These are phyloP conservation scores for Trichoderma polysporum DNA, from an alignment of 2,329 filamentous ascomycete species.

Conservation along the genomic window DNA sequence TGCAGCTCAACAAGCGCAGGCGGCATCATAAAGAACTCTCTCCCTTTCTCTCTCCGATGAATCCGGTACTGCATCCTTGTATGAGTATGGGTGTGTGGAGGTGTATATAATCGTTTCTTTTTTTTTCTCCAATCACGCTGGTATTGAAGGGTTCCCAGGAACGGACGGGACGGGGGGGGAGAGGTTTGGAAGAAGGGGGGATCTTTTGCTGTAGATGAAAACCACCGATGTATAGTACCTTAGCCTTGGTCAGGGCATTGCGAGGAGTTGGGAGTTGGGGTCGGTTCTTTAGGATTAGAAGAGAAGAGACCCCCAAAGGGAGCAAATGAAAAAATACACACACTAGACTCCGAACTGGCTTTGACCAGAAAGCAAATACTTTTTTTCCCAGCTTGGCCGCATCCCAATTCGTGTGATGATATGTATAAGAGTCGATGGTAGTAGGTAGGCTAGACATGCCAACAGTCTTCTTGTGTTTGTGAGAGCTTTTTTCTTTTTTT, in stretches of 20 bases:
- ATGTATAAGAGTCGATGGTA: neutral
- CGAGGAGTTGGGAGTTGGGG: slow-evolving; percentile 39
- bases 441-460: neutral
- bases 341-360: neutral
- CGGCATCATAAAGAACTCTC: slow-evolving; percentile 27
- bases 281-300: slow-evolving; percentile 30
- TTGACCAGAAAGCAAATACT: neutral
- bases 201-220: slow-evolving; percentile 9
- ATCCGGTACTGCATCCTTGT: slow-evolving; percentile 22
- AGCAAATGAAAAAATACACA: slow-evolving; percentile 20
- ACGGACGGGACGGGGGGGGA: slow-evolving; percentile 10
- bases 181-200: neutral
- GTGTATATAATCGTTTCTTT: slow-evolving; percentile 19
- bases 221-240: slow-evolving; percentile 23
- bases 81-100: slow-evolving; percentile 23
- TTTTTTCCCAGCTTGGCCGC: neutral
- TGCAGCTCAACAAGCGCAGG: slow-evolving; percentile 27
- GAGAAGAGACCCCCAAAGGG: slow-evolving; percentile 26
- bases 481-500: neutral
- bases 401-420: neutral
- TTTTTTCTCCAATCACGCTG: slow-evolving; percentile 13
- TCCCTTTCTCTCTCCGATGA: neutral
- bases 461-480: neutral
- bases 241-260: slow-evolving; percentile 33
- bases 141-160: slow-evolving; percentile 9